Base-by-base conservation (phyloP, 2,329 filamentous ascomycete species). In the Cordyceps sp. region DNA sequence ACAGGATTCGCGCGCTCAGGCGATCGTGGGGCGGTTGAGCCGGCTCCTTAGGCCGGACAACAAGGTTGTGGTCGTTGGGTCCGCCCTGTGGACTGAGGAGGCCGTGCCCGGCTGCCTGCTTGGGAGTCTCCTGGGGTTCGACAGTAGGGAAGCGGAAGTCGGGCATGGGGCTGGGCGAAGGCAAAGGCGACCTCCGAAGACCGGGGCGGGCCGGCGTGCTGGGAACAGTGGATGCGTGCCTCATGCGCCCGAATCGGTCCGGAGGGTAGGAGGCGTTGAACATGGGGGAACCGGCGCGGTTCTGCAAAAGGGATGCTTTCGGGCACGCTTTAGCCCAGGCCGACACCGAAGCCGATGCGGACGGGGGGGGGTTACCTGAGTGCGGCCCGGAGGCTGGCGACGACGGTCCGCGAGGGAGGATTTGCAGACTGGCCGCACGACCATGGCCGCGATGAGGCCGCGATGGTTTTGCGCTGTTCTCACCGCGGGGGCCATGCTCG, bases 381-480 rank as follows among this genome's bases (percentile, higher is more conserved):
- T 46, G 54, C 40, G 46, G 47, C 26, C 54, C 48, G 10, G 48
- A 48, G 39, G 38, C 63, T 63, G 29, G 73, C 61, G 39, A 72
- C 50, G 41, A 37, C 22, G 47, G 44, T 10, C 40, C 46, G 23
- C 46, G 48, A 22, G 54, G 48, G 24, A 50, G 36, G 25, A 88
- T 78, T 50, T 93, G 85, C 37, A 93, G 57, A 58, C 85, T 93
- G 17, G 82, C 73, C 24, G 84, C 84, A 32, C 85, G 69, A 30
- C 66, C 73, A 59, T 93, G 85, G 5, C 76, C 70, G 43, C 73
- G 72, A 14, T 47, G 49, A 15, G 71, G 66, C 32, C 71, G 64
- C 32, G 64, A 57, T 15, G 64, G 54, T 42, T 58, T 53, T 21
- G 46, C 38, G 2, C 57, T 46, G 12, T 51, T 42, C 19, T 66